Base-by-base conservation (phyloP, 2,329 filamentous ascomycete genomes). In the Fusarium sp. region DNA sequence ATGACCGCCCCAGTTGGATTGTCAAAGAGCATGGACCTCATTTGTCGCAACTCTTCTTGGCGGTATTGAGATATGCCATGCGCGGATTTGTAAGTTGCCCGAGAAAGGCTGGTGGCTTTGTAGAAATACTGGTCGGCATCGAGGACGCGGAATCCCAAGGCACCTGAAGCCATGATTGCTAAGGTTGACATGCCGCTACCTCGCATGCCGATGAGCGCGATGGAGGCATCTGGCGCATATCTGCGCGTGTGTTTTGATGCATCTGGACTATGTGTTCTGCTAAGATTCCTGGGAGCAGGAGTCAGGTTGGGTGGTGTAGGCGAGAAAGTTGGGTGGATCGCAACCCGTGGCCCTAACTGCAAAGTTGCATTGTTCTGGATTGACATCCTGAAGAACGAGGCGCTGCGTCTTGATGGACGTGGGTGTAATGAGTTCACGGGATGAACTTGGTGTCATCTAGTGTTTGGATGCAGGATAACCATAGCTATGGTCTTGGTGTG, bases 91-190 rank as follows among this genome's bases (percentile, higher is more conserved):
- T 63, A 63, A 1, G 26, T 26, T 6, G 46, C 59, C 3, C 59
- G 3, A 0, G 59, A 63, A 7, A 55, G 42, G 0, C 57, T 34
- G 0, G 59, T 63, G 1, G 36, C 9, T 18, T 53, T 48, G 17
- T 55, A 63, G 4, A 63, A 63, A 3, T 63, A 54, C 7, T 63
- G 59, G 4, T 63, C 59, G 0, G 57, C 57, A 9, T 63, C 59
- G 1, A 63, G 42, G 42, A 63, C 31, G 7, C 42, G 40, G 6
- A 63, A 63, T 0, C 48, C 34, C 1, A 63, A 4, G 0, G 59
- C 31, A 14, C 59, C 62, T 2, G 59, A 62, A 11, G 59, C 57
- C 22, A 63, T 20, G 5, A 63, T 33, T 0, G 59, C 59, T 0
- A 63, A 15, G 2, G 59, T 63, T 3, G 59, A 63, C 42, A 63